Percentiles rank a stretch among this genome's conserved stretches.
These are phyloP conservation scores for Pittosporum tobira DNA, from an alignment of 129 eudicot species.

Conservation along the genomic window DNA sequence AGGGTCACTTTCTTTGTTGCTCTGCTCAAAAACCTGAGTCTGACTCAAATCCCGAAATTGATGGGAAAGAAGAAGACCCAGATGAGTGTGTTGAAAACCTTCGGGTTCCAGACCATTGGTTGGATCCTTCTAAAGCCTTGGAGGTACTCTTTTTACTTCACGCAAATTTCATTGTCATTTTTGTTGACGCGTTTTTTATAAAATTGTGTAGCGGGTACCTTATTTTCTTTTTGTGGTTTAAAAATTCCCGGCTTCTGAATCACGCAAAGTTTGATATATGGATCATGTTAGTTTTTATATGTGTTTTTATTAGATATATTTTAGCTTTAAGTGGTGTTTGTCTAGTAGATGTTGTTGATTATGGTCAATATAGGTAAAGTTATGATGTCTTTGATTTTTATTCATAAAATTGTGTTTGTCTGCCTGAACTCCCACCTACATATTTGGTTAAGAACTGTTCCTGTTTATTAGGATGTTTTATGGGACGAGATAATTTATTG, in stretches of 20 bases:
- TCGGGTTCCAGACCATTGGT: slow-evolving; percentile 57
- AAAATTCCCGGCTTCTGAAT: too few species aligned
- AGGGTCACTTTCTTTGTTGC: slow-evolving; percentile 4
- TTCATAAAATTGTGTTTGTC: background rate
- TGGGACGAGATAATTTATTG: too few species aligned
- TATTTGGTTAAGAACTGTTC: too few species aligned
- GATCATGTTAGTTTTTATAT: background rate
- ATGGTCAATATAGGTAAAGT: background rate
- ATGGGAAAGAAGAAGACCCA: slow-evolving; percentile 24
- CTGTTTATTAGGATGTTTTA: too few species aligned
- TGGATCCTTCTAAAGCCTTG: slow-evolving; percentile 48
- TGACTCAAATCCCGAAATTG: slow-evolving; percentile 19
- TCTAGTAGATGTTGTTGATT: background rate
- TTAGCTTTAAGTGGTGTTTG: slow-evolving; percentile 2
- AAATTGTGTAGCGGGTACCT: too few species aligned
- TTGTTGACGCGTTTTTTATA: too few species aligned
- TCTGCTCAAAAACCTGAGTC: slow-evolving; percentile 16
- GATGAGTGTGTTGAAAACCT: slow-evolving; percentile 46
- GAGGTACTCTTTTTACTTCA: slow-evolving; percentile 36
- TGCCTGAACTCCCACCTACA: too few species aligned
- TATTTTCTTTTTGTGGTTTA: too few species aligned
- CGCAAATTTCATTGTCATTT: background rate
- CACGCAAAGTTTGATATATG: too few species aligned
- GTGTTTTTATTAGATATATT: background rate
- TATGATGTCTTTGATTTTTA: background rate